A percentile compares a stretch with the other conserved stretches of the same genome.
phyloP scores from a whole-genome alignment of 2,329 filamentous ascomycete genomes.

The Aplosporella prunicola region DNA sequence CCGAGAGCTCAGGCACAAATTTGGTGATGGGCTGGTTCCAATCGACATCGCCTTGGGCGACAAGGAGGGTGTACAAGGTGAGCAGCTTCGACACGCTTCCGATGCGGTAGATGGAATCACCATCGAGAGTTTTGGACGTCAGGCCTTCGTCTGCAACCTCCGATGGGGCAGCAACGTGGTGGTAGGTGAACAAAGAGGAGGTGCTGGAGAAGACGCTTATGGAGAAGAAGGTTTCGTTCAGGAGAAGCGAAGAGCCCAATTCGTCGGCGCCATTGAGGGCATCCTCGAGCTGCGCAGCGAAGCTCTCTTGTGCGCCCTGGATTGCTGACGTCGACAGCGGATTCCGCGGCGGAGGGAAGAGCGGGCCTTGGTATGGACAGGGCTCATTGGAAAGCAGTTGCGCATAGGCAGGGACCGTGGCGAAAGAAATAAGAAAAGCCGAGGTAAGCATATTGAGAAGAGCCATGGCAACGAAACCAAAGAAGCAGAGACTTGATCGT shows the following conservation, averaged over 20 bases:
- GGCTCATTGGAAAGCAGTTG: conserved; percentile 2
- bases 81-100: conserved; percentile 40
- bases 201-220: conserved; percentile 31
- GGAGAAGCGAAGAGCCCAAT: not conserved
- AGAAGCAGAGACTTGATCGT: too few relatives aligned
- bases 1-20: conserved; percentile 31
- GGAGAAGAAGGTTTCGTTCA: conserved; percentile 26
- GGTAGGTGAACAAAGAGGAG: conserved; percentile 25
- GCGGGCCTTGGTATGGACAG: conserved; percentile 11
- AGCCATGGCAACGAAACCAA: too few relatives aligned
- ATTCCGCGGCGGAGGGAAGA: conserved; percentile 9
- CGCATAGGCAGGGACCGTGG: not conserved
- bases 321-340: conserved; percentile 4
- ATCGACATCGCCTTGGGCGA: conserved; percentile 30
- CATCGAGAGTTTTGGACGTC: conserved; percentile 15
- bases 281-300: conserved; percentile 3
- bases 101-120: conserved; percentile 31
- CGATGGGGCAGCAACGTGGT: conserved; percentile 26
- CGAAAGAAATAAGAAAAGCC: too few relatives aligned
- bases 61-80: conserved; percentile 34
- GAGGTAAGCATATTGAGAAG: too few relatives aligned
- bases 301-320: conserved; percentile 2
- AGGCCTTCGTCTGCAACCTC: conserved; percentile 10
- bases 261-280: not conserved
- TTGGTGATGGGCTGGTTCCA: conserved; percentile 35